Base-by-base conservation (phyloP, 495 filamentous ascomycete genomes). In the Lindgomyces ingoldianus region DNA sequence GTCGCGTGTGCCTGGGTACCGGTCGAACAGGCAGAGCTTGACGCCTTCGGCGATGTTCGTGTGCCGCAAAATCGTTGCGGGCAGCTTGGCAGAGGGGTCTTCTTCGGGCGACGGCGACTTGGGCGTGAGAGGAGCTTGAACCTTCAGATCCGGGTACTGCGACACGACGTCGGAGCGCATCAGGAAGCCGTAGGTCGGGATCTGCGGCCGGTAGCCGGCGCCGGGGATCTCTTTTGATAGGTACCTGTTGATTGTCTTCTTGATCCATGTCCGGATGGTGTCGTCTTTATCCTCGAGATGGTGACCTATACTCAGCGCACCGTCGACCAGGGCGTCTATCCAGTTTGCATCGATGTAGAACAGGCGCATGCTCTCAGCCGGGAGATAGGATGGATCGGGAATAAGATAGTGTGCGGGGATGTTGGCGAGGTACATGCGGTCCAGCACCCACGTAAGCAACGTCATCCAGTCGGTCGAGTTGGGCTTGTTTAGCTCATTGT, bases 311-410 rank as follows among this genome's bases (percentile, higher is more conserved):
- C 64, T 72, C 0, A 84, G 69, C 6, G 73, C 82, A 1, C 82
- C 81, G 58, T 84, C 82, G 8, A 84, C 61, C 11, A 81, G 22
- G 11, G 70, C 69, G 49, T 80, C 75, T 1, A 77, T 30, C 81
- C 81, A 84, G 47, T 69, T 69, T 0, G 54, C 16, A 36, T 84
- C 81, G 25, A 84, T 73, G 41, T 71, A 55, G 67, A 84, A 84
- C 69, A 80, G 78, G 0, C 81, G 77, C 0, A 84, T 54, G 4
- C 57, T 24, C 29, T 69, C 60, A 6, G 6, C 11, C 8, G 76
- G 77, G 1, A 83, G 63, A 26, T 73, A 65, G 2, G 57, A 70
- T 0, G 74, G 76, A 46, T 82, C 65, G 1, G 27, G 41, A 22
- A 68, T 22, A 1, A 63, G 25, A 29, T 16, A 3, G 26, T 68